Evolutionary conservation across 2,329 filamentous ascomycete species (phyloP).

Genomic region (Phaeosphaeria sp.): DNA sequence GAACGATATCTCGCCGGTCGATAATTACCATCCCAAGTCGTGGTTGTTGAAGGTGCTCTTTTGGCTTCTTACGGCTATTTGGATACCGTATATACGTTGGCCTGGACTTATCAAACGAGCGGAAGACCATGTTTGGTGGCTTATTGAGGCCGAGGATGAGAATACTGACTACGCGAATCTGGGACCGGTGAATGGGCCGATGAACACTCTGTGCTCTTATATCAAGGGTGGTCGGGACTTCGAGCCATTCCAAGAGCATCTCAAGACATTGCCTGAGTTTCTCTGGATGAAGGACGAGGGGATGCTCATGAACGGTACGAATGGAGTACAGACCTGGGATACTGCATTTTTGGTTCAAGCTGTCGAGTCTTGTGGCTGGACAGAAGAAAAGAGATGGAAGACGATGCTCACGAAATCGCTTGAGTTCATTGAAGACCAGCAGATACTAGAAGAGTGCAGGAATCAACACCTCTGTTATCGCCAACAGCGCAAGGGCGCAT

Average conservation of each 20-base stretch:
- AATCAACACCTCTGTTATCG: constrained; percentile 84
- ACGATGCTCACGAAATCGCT: constrained; percentile 85
- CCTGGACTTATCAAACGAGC: constrained; percentile 71
- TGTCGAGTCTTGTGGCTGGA: constrained; percentile 77
- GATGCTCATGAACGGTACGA: constrained; percentile 94
- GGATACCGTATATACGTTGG: constrained; percentile 77
- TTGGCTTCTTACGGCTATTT: constrained; percentile 79
- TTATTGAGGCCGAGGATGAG: constrained; percentile 88
- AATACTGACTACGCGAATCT: constrained; percentile 89
- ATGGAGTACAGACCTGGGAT: constrained; percentile 98
- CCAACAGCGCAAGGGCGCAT: constrained; percentile 88
- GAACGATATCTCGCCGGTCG: constrained; percentile 77
- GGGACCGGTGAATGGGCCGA: constrained; percentile 85
- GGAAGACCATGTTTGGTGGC: constrained; percentile 80
- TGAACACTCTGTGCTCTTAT: constrained; percentile 90
- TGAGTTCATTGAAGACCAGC: constrained; percentile 86
- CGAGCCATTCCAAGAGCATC: constrained; percentile 73
- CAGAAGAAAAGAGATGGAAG: constrained; percentile 76
- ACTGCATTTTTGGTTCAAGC: constrained; percentile 89
- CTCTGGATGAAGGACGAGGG: constrained; percentile 92
- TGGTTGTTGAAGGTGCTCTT: constrained; percentile 82
- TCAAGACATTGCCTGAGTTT: constrained; percentile 83
- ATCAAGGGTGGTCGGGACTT: constrained; percentile 81
- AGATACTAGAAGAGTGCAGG: constrained; percentile 82
- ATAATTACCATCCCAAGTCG: constrained; percentile 94